Evolutionary conservation across 2,329 filamentous ascomycete species (phyloP).

Genomic region (Aureobasidium uvarum): DNA sequence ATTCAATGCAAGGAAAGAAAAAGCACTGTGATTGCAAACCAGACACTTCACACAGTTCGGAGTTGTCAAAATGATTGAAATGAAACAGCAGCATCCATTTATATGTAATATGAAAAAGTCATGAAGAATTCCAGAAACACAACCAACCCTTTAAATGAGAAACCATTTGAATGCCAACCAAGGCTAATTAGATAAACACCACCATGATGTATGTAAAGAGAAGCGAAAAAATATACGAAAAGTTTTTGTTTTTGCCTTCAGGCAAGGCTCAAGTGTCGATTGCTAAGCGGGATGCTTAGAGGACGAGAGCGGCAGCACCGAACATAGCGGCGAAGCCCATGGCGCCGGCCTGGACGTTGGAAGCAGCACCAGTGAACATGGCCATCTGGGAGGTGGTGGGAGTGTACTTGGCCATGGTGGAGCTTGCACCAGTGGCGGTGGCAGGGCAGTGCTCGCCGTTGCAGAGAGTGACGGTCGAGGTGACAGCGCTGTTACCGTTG

Average conservation of each 20-base stretch:
- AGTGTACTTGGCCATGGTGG: slow-evolving; percentile 3
- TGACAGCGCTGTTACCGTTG: slow-evolving; percentile 7
- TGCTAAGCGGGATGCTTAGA: slow-evolving; percentile 23
- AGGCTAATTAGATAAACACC: slow-evolving; percentile 7
- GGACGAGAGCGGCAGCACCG: slow-evolving; percentile 25
- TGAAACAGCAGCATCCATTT: slow-evolving; percentile 16
- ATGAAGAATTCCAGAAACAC: neutral
- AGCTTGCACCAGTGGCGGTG: neutral
- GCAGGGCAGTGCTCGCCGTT: slow-evolving; percentile 17
- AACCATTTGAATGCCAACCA: slow-evolving; percentile 19
- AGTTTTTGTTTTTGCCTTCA: slow-evolving; percentile 1
- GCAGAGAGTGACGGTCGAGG: slow-evolving; percentile 25
- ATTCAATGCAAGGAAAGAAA: too few species aligned
- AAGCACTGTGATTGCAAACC: too few species aligned
- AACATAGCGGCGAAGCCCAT: slow-evolving; percentile 23
- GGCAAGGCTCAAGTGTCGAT: neutral
- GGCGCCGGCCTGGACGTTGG: slow-evolving; percentile 21
- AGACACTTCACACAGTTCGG: too few species aligned
- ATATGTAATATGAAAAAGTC: slow-evolving; percentile 8
- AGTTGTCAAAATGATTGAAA: neutral
- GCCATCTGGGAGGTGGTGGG: slow-evolving; percentile 13
- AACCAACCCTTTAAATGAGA: slow-evolving; percentile 11
- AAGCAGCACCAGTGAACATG: slow-evolving; percentile 27
- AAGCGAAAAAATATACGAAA: slow-evolving; percentile 11
- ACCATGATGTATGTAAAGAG: slow-evolving; percentile 8